phyloP scores from a whole-genome alignment of 2,329 filamentous ascomycete species.

The Nannizziopsis arthrosporioides region DNA sequence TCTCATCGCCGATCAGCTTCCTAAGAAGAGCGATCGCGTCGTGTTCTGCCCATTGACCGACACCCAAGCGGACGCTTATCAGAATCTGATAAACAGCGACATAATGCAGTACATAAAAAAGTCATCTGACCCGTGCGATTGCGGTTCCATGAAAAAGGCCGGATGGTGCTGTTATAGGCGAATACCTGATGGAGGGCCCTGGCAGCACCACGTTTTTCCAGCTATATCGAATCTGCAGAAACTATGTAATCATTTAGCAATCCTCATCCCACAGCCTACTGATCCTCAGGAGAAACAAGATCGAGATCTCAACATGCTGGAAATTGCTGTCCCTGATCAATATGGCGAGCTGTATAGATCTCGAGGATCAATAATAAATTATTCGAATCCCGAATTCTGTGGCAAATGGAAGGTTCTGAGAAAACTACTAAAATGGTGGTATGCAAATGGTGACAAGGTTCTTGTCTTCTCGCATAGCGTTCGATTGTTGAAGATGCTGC shows the following conservation, averaged over 20 bases:
- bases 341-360: conserved; percentile 65
- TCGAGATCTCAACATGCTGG: conserved; percentile 63
- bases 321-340: conserved; percentile 59
- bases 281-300: conserved; percentile 61
- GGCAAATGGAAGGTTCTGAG: conserved; percentile 92
- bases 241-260: conserved; percentile 81
- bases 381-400: conserved; percentile 81
- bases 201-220: conserved; percentile 74
- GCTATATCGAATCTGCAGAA: conserved; percentile 73
- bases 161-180: conserved; percentile 68
- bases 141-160: conserved; percentile 54
- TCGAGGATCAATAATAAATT: conserved; percentile 66
- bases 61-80: conserved; percentile 69
- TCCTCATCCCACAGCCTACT: conserved; percentile 58
- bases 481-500: conserved; percentile 67
- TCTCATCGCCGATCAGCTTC: conserved; percentile 80
- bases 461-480: conserved; percentile 92
- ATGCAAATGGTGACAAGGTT: conserved; percentile 81
- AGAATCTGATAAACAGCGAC: conserved; percentile 64
- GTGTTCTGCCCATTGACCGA: conserved; percentile 88
- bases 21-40: conserved; percentile 86
- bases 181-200: conserved; percentile 52
- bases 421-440: conserved; percentile 80
- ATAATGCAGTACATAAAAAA: conserved; percentile 57
- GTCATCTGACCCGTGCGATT: conserved; percentile 57